Percentiles rank a stretch among this genome's conserved stretches.
phyloP scores from a whole-genome alignment of 73 alveolate genomes.

The Paramecium octaurelia region DNA sequence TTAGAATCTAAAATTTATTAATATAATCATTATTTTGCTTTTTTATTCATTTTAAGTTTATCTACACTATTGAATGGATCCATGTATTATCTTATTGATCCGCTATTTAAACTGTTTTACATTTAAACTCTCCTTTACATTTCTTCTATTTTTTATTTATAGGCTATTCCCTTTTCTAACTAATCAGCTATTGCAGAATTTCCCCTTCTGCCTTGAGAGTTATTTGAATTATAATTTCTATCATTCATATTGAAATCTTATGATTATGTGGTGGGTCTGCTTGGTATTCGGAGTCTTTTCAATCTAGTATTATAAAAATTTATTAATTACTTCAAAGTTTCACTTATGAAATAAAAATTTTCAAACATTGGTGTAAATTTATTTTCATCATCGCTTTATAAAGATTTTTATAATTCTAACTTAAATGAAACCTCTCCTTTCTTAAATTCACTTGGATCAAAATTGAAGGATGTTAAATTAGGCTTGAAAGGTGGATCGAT shows the following conservation, averaged over 20 bases:
- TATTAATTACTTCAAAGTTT: background rate
- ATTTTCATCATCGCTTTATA: slow-evolving; percentile 23
- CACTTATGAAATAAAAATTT: slow-evolving; percentile 32
- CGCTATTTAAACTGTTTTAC: background rate
- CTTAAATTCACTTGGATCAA: slow-evolving; percentile 55
- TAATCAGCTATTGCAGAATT: background rate
- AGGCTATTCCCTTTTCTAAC: background rate
- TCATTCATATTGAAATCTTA: background rate
- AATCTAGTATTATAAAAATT: background rate
- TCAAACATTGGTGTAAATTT: slow-evolving; percentile 38
- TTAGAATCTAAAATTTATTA: background rate
- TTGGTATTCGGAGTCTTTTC: background rate
- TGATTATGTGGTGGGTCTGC: background rate
- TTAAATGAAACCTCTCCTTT: slow-evolving; percentile 44
- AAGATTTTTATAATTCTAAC: slow-evolving; percentile 1
- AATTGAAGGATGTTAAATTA: slow-evolving; percentile 39
- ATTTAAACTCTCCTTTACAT: background rate
- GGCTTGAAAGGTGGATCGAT: slow-evolving; percentile 52
- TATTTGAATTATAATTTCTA: background rate
- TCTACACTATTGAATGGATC: background rate
- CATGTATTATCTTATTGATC: background rate
- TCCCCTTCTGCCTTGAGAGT: background rate
- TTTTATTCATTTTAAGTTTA: background rate
- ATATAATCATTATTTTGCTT: background rate
- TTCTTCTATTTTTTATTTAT: background rate